Percentiles rank a stretch among this genome's conserved stretches.
These are phyloP conservation scores for Ilex aquifolium DNA, from an alignment of 257 asterid genomes.

Conservation along the genomic window DNA sequence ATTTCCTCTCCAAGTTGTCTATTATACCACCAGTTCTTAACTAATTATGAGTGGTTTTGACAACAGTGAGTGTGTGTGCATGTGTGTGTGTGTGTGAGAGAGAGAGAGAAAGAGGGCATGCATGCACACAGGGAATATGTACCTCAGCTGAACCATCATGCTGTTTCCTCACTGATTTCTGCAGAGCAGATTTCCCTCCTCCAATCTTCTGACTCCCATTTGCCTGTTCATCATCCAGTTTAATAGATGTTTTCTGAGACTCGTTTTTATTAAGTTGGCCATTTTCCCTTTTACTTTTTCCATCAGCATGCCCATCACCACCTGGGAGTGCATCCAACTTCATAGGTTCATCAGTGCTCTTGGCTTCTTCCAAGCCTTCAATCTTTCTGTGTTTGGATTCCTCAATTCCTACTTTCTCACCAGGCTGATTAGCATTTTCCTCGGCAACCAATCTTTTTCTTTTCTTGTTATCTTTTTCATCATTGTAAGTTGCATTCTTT, in stretches of 20 bases:
- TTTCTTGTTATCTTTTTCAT: slow-evolving; percentile 54
- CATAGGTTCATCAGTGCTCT: slow-evolving; percentile 14
- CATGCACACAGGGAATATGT: background rate
- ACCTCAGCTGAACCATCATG: slow-evolving; percentile 54
- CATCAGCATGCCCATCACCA: slow-evolving; percentile 17
- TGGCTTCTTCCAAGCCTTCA: slow-evolving; percentile 36
- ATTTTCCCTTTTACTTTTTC: slow-evolving; percentile 16
- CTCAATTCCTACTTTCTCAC: slow-evolving; percentile 32
- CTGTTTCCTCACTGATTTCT: slow-evolving; percentile 43
- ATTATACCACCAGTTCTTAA: too few relatives aligned
- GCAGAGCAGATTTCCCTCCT: slow-evolving; percentile 24
- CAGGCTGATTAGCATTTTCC: slow-evolving; percentile 39
- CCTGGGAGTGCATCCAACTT: slow-evolving; percentile 9
- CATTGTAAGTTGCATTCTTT: slow-evolving; percentile 33
- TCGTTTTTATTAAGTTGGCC: slow-evolving; percentile 6
- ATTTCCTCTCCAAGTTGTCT: too few relatives aligned
- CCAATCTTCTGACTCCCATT: slow-evolving; percentile 21
- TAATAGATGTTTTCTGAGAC: slow-evolving; percentile 6
- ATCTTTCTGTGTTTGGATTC: slow-evolving; percentile 62
- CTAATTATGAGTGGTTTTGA: too few relatives aligned
- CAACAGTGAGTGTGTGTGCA: too few relatives aligned
- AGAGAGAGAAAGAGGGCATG: too few relatives aligned
- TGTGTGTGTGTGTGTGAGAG: too few relatives aligned
- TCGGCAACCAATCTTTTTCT: slow-evolving; percentile 47
- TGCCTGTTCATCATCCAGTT: slow-evolving; percentile 18